phyloP scores from a whole-genome alignment of 352 stramenopile species.

The Globisporangium cylindrosporum region DNA sequence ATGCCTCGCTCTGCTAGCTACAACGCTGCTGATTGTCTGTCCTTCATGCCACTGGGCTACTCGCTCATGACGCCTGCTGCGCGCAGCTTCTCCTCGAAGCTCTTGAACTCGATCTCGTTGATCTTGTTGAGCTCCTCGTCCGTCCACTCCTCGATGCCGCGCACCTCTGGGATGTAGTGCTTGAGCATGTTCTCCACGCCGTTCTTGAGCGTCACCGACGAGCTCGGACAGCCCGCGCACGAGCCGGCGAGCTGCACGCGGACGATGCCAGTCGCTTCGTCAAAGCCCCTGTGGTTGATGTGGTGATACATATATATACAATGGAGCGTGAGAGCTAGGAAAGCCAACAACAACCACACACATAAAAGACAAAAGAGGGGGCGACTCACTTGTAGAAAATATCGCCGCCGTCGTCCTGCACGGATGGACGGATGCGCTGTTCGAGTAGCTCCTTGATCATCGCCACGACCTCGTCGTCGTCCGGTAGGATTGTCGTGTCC shows the following conservation, averaged over 20 bases:
- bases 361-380: not conserved
- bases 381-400: slow-evolving; percentile 92
- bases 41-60: slow-evolving; percentile 21
- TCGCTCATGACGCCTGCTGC: slow-evolving; percentile 78
- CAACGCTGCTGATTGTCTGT: not conserved
- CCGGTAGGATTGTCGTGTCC: slow-evolving; percentile 93
- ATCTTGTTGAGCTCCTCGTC: slow-evolving; percentile 78
- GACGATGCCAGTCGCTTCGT: slow-evolving; percentile 93
- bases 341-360: not conserved
- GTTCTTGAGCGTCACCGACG: slow-evolving; percentile 98
- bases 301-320: too few species aligned
- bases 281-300: slow-evolving; percentile 65
- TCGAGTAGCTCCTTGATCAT: slow-evolving; percentile 99
- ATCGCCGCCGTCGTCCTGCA: slow-evolving; percentile 99
- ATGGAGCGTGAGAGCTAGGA: not conserved
- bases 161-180: slow-evolving; percentile 99
- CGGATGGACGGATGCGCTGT: slow-evolving; percentile 96
- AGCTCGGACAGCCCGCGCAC: slow-evolving; percentile 97
- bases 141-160: slow-evolving; percentile 71
- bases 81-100: slow-evolving; percentile 79
- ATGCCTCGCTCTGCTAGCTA: too few species aligned
- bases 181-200: slow-evolving; percentile 99
- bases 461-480: slow-evolving; percentile 97
- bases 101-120: slow-evolving; percentile 80
- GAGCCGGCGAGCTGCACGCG: slow-evolving; percentile 91